phyloP scores from a whole-genome alignment of 2,329 filamentous ascomycete genomes.

The Aschersonia sp. region DNA sequence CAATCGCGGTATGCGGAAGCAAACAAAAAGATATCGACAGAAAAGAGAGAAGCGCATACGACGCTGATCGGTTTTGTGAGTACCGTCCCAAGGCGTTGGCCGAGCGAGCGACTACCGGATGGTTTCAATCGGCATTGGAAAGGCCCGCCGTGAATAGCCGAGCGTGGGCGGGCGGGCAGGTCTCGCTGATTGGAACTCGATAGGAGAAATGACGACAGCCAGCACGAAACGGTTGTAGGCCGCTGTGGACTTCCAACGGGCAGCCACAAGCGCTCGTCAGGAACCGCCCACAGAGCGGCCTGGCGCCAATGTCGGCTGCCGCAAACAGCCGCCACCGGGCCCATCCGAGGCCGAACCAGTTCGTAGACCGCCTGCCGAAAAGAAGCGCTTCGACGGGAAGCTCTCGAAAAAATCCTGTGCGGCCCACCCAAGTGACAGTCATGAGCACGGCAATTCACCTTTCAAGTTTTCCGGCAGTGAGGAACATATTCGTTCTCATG shows the following conservation, averaged over 20 bases:
- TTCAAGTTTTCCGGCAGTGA: too few relatives aligned
- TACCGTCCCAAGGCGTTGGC: not conserved
- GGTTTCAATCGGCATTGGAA: slow-evolving; percentile 21
- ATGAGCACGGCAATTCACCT: too few relatives aligned
- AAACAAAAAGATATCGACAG: not conserved
- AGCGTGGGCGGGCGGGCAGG: not conserved
- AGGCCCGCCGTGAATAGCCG: slow-evolving; percentile 22
- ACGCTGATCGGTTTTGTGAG: not conserved
- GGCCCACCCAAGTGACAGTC: too few relatives aligned
- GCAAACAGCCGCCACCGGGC: not conserved
- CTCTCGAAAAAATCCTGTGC: not conserved
- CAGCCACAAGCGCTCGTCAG: too few relatives aligned
- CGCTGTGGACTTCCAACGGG: too few relatives aligned
- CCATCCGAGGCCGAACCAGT: not conserved
- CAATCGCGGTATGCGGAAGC: too few relatives aligned
- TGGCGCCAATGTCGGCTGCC: too few relatives aligned
- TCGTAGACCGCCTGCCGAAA: slow-evolving; percentile 1
- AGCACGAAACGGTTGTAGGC: too few relatives aligned
- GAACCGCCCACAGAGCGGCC: too few relatives aligned
- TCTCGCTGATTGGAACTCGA: too few relatives aligned
- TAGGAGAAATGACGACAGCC: too few relatives aligned
- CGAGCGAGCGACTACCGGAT: slow-evolving; percentile 1
- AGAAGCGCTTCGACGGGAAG: not conserved
- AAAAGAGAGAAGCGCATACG: not conserved
- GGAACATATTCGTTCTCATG: too few relatives aligned